These are phyloP conservation scores for Crataegus laevigata DNA, from an alignment of 306 rosid genomes.

Conservation along the genomic window DNA sequence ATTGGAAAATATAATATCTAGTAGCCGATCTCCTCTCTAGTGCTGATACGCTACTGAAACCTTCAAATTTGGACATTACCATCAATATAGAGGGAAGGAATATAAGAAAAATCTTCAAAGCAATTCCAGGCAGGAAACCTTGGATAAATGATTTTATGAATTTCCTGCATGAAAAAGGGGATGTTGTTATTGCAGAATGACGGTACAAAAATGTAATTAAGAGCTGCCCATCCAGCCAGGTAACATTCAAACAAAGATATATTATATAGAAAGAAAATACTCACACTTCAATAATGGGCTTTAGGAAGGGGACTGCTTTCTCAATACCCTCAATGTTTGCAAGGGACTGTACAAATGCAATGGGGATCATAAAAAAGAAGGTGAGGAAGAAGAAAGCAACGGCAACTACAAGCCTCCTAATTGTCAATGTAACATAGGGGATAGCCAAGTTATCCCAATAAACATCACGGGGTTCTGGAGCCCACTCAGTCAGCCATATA, in stretches of 20 bases:
- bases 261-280: conserved; percentile 4
- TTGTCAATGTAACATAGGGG: conserved; percentile 84
- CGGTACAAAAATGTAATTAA: neutral
- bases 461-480: conserved; percentile 89
- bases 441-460: conserved; percentile 93
- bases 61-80: conserved; percentile 94
- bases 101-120: conserved; percentile 82
- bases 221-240: neutral
- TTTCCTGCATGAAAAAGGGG: conserved; percentile 38
- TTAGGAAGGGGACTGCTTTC: conserved; percentile 70
- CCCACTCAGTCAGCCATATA: conserved; percentile 92
- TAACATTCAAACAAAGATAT: neutral
- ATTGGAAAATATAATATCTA: conserved; percentile 80
- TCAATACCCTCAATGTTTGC: conserved; percentile 93
- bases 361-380: conserved; percentile 97
- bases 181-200: neutral
- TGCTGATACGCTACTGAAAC: conserved; percentile 56
- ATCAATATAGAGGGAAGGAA: conserved; percentile 80
- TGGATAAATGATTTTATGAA: conserved; percentile 70
- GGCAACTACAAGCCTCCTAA: conserved; percentile 74
- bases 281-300: conserved; percentile 67
- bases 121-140: conserved; percentile 98
- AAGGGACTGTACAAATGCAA: conserved; percentile 88
- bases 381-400: conserved; percentile 97
- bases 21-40: conserved; percentile 86